Evolutionary conservation across 1,139 yeast genomes (phyloP), one percentile per base, ranked within the genome.

Genomic region (Eremothecium cymbalariae): DNA sequence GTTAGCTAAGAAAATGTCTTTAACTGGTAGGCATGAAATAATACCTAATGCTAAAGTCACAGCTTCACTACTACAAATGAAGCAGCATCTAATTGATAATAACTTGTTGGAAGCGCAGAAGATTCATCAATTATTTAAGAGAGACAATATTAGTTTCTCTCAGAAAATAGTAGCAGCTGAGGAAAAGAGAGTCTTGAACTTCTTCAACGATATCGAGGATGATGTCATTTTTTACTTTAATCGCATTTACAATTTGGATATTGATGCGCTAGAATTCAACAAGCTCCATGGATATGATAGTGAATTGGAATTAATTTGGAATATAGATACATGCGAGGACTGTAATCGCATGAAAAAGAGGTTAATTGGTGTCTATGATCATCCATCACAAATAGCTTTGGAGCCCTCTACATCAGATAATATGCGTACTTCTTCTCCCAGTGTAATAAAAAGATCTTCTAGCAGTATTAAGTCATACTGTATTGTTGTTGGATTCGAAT

Each of bases 271-370:
- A 4, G 55, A 76, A 34, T 51, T 67, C n/a, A 46, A 61, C n/a
- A 51, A 45, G 4, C 40, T 51, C 4, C 51, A 51, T 8, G 44
- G 46, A 28, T 53, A 55, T 22, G 27, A 38, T 2, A 43, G 41
- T 7, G 45, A 41, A 2, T 32, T 38, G 3, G 56, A 49, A 7
- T 14, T 11, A 9, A 14, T 9, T 9, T 77, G 74, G 65, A 56
- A 65, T 2, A 53, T 82, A 17, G 90, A 80, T 48, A 69, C 68
- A 28, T 74, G 77, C 37, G 94, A 83, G 52, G 80, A 82, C 29
- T 62, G 66, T 19, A 75, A 77, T 46, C 59, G 90, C 40, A 78
- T 75, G 71, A 60, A 86, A 39, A 72, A 64, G 38, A 59, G 79
- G 38, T 50, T 80, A 32, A 56, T 75, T 7, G 67, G 74, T 12